These are phyloP conservation scores for Astraeus odoratus DNA, from an alignment of 768 basidiomycete species.

Conservation along the genomic window DNA sequence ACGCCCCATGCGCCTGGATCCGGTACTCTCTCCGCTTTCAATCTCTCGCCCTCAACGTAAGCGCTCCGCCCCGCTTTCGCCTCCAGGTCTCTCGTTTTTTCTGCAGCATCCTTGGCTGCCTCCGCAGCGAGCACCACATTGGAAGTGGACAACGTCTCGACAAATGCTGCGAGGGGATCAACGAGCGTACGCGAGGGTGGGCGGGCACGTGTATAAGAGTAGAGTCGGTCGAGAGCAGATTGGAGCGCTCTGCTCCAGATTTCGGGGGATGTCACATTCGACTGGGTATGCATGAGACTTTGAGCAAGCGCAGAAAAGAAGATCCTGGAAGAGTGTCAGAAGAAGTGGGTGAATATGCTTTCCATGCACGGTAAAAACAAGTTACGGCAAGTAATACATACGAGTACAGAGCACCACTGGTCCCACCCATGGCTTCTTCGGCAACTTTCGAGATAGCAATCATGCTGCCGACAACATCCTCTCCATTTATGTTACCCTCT, in stretches of 20 bases:
- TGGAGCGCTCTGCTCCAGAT: constrained; percentile 58
- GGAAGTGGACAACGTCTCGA: constrained; percentile 28
- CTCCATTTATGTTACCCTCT: constrained; percentile 49
- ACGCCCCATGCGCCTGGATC: constrained; percentile 95
- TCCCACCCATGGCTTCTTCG: constrained; percentile 87
- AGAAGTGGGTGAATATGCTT: neutral
- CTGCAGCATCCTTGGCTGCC: constrained; percentile 60
- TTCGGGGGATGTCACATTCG: constrained; percentile 30
- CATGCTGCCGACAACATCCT: constrained; percentile 58
- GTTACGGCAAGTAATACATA: constrained; percentile 32
- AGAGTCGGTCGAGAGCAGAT: constrained; percentile 54
- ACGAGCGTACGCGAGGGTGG: constrained; percentile 87
- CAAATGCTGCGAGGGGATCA: constrained; percentile 84
- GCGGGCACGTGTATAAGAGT: constrained; percentile 82
- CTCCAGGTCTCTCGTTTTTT: constrained; percentile 63
- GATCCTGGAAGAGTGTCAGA: constrained; percentile 44
- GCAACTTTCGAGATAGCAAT: constrained; percentile 66
- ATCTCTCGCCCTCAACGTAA: constrained; percentile 67
- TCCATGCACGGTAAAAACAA: neutral
- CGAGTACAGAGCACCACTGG: constrained; percentile 89
- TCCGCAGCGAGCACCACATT: constrained; percentile 48
- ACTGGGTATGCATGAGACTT: constrained; percentile 41
- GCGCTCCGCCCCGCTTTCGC: constrained; percentile 88
- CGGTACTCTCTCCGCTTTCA: constrained; percentile 56
- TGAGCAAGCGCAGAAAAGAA: constrained; percentile 87